These are phyloP conservation scores for Thecaphora frezii DNA, from an alignment of 1,284 basidiomycete species.

Conservation along the genomic window DNA sequence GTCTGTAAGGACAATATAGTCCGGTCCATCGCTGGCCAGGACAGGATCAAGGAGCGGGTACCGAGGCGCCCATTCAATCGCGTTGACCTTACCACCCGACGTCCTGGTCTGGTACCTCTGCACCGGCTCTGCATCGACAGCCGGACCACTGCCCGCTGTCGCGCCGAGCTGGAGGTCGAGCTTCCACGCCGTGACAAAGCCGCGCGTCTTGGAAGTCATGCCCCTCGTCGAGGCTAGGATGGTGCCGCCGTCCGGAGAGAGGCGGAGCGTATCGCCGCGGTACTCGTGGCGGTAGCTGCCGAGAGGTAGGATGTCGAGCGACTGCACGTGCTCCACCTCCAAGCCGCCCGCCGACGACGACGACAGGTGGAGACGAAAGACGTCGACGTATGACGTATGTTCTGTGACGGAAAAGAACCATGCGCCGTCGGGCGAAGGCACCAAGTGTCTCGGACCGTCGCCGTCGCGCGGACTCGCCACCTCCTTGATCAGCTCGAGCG, in stretches of 20 bases:
- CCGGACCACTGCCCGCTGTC: not conserved
- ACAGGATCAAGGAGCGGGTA: not conserved
- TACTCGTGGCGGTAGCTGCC: conserved; percentile 9
- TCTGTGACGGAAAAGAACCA: conserved; percentile 48
- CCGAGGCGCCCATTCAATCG: conserved; percentile 41
- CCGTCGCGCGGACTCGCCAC: conserved; percentile 9
- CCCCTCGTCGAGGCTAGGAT: conserved; percentile 51
- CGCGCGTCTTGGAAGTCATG: conserved; percentile 16
- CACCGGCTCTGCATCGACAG: conserved; percentile 5
- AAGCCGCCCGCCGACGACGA: no score
- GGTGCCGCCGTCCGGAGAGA: conserved; percentile 31
- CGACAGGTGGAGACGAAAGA: conserved; percentile 6
- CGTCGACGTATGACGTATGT: conserved; percentile 46
- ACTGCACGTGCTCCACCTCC: conserved; percentile 4
- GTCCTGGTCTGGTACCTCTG: conserved; percentile 34
- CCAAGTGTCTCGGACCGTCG: conserved; percentile 51
- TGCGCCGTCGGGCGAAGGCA: conserved; percentile 33
- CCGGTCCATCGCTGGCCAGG: conserved; percentile 7
- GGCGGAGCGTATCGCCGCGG: conserved; percentile 50
- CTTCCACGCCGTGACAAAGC: conserved; percentile 31
- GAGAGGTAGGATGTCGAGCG: conserved; percentile 18
- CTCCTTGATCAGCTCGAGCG: conserved; percentile 21
- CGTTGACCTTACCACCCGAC: conserved; percentile 54
- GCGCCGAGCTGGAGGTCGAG: conserved; percentile 2
- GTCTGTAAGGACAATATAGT: conserved; percentile 43